Evolutionary conservation across 768 basidiomycete genomes (phyloP), one percentile per base, ranked within the genome.

Genomic region (Tulasnella sp.): DNA sequence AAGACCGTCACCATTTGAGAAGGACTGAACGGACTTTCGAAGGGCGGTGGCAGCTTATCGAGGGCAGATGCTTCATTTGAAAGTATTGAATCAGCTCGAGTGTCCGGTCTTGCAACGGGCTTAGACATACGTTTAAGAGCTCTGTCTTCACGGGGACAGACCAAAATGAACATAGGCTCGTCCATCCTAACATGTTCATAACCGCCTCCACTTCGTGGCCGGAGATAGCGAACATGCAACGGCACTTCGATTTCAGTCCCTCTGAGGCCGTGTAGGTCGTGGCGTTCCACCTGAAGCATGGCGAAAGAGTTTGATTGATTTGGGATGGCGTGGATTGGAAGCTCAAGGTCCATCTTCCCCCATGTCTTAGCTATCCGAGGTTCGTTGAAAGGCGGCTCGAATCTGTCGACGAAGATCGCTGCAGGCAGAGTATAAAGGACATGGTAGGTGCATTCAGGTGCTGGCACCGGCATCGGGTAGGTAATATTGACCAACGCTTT

Each of bases 141-240:
- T 12, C 11, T 8, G 32, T 11, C 26, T 32, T 22, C 52, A 5
- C 36, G 11, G 63, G 63, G 63, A 63, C 74, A 74, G 26, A 62
- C 74, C 41, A 32, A 74, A 16, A 67, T 59, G n/a, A 67, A 68
- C 26, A 68, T 5, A 1, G 74, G 74, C 59, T 71, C 72, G 41
- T 62, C 71, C 64, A 74, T 47, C 34, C 44, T 47, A 17, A 72
- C 52, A 37, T 40, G 34, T 5, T 40, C 41, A 59, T 59, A 62
- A 35, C 74, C 71, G 26, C 66, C 71, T 29, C 63, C 71, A 26
- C 37, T 40, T 29, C 68, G 59, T 42, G 81, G 82, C 59, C 74
- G 70, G 32, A 80, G 81, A 73, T 85, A 85, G 16, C 84, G 82
- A 19, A 80, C 80, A 74, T 85, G 84, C 47, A 85, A 69, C 8